Evolutionary conservation across 805 yeast genomes (phyloP).

Genomic region (Dipodascus albidus): DNA sequence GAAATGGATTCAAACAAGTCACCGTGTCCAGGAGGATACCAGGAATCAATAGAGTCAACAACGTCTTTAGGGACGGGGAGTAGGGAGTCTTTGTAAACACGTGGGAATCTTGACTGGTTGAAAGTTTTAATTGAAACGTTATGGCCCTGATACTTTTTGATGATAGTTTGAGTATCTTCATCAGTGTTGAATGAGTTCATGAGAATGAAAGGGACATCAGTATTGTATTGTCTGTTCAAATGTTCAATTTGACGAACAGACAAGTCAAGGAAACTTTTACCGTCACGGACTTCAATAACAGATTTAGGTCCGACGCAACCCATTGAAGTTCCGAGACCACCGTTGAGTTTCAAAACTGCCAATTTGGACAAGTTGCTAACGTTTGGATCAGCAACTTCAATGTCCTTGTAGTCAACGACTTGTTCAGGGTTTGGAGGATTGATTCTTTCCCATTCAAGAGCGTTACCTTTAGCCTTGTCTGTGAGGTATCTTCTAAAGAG

Average conservation of each 20-base stretch:
- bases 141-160: constrained; percentile 94
- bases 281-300: constrained; percentile 96
- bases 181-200: constrained; percentile 99
- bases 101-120: constrained; percentile 96
- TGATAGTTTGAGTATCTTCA: constrained; percentile 85
- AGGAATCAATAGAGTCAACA: constrained; percentile 67
- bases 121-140: constrained; percentile 90
- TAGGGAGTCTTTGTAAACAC: constrained; percentile 90
- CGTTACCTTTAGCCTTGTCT: constrained; percentile 76
- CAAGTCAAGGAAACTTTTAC: constrained; percentile 91
- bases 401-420: constrained; percentile 64
- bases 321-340: constrained; percentile 99
- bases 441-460: constrained; percentile 91
- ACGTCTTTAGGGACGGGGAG: constrained; percentile 80
- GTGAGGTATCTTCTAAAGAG: constrained; percentile 84
- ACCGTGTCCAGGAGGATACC: constrained; percentile 99
- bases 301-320: constrained; percentile 99
- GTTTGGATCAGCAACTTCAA: constrained; percentile 30
- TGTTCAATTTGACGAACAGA: constrained; percentile 95
- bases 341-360: constrained; percentile 93
- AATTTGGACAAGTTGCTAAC: constrained; percentile 56
- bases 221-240: constrained; percentile 77
- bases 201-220: constrained; percentile 89
- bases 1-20: constrained; percentile 87
- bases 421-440: constrained; percentile 83